Evolutionary conservation across 331 rosid genomes (phyloP), one percentile per base, ranked within the genome.

Genomic region (Rosa hybrid): DNA sequence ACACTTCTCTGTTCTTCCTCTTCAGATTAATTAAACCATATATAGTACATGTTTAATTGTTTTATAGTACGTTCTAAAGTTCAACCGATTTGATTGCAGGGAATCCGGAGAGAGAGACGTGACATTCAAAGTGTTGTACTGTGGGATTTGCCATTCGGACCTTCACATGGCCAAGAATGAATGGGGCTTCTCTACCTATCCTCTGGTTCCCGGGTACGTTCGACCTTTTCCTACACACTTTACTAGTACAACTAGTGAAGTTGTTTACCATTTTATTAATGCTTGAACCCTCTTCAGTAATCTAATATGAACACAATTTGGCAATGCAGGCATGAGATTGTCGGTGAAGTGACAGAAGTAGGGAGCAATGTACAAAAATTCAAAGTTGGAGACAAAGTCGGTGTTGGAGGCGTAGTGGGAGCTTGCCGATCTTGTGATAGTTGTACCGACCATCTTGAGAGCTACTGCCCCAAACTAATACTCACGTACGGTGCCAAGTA

Each of bases 141-240:
- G 94, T 77, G 97, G 96, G 6, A 69, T 92, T 42, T 92, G 96
- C 68, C 91, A 89, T 82, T 25, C 90, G 0, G 96, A 92, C 12
- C 91, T 92, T 21, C 90, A 90, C 76, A 46, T 21, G 78, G 0
- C 16, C 6, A 86, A 86, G 49, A 92, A 90, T 8, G 90, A 89
- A 3, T 87, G 86, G 86, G 89, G 91, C 11, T 0, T 0, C 1
- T 56, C 97, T 25, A 69, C 4, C 27, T 90, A 90, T 57, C 95
- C 97, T 14, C n/a, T 86, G 1, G 88, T 92, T 2, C 94, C 94
- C 3, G 94, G 91, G 94, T 92, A 86, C 23, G 77, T 34, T 34
- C 39, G 4, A 34, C 39, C 39, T 34, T 34, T 34, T 34, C 39
- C 39, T 34, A 3, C 39, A 34, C 39, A 34, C 39, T 34, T 34